Base-by-base conservation (phyloP, 805 yeast genomes). In the Isabelozyma pseudorhagii region DNA sequence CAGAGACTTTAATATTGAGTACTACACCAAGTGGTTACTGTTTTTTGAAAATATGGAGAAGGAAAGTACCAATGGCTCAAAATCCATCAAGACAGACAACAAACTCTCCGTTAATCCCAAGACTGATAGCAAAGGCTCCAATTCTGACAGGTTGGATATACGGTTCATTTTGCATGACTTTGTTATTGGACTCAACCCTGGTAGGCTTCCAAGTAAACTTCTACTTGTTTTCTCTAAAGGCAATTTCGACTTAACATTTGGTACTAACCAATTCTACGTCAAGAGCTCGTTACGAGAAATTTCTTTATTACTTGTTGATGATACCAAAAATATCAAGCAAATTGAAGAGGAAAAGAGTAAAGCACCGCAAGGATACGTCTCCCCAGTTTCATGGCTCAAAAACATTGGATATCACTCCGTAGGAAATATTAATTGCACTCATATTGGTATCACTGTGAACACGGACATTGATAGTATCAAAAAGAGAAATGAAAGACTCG, bases 291-390 rank as follows among this genome's bases (percentile, higher is more conserved):
- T 85, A 7, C 73, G 84, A 42, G 73, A 78, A 5, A 61, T 83
- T 0, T 66, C 78, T 0, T 46, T 87, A 3, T 64, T 85, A 9
- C 62, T 90, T 34, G 82, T 87, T 44, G 97, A 90, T 67, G 94
- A 89, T 50, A 42, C 52, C 3, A 50, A 53, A 8, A 52, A 56
- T 42, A 15, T 60, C 6, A 46, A 44, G 18, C 43, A 38, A 40
- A 25, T 10, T 15, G 50, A 41, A 31, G 40, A 18, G 5, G 39
- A 40, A 8, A 36, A 38, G 8, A 40, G 31, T 8, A 31, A 31
- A 8, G 40, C 18, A 9, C 34, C 38, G 8, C 42, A 54, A 8
- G 38, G 50, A 2, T 58, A 54, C 39, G 40, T 46, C 11, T 68
- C 80, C 0, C 75, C 77, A 44, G 53, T 67, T 1, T 60, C 77